phyloP scores from a whole-genome alignment of 192 early-diverging fungal genomes.

The Coemansia sp. region DNA sequence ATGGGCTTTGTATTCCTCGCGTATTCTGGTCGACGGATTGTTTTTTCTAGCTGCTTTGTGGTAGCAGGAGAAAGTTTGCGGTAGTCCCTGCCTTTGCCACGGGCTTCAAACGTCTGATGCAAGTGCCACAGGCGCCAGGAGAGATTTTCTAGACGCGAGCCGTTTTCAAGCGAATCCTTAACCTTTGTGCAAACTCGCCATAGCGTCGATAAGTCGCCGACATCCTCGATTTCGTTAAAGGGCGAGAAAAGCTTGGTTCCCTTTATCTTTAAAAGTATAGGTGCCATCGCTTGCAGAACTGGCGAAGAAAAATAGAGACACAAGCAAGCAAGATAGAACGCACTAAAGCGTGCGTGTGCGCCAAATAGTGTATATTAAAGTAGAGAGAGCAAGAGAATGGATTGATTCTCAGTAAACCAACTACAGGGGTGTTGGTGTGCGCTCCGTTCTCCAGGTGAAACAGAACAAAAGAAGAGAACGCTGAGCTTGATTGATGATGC shows the following conservation, averaged over 20 bases:
- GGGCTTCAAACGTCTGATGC: slow-evolving; percentile 64
- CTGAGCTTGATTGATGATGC: too few species aligned
- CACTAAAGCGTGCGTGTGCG: background rate
- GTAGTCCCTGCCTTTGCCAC: slow-evolving; percentile 52
- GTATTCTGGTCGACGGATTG: slow-evolving; percentile 36
- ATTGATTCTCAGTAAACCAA: too few species aligned
- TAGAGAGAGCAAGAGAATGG: background rate
- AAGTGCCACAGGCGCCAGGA: slow-evolving; percentile 86
- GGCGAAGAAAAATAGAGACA: background rate
- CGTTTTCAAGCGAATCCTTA: slow-evolving; percentile 79
- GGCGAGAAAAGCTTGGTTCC: slow-evolving; percentile 72
- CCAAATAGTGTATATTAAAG: background rate
- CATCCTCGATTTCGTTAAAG: slow-evolving; percentile 69
- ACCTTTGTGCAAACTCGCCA: slow-evolving; percentile 87
- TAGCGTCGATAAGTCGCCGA: slow-evolving; percentile 71
- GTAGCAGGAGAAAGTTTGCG: slow-evolving; percentile 61
- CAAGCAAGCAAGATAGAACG: background rate
- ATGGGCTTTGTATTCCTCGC: slow-evolving; percentile 45
- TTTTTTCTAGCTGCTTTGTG: slow-evolving; percentile 60
- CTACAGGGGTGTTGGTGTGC: too few species aligned
- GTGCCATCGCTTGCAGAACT: slow-evolving; percentile 54
- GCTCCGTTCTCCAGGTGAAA: too few species aligned
- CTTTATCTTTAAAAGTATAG: slow-evolving; percentile 70
- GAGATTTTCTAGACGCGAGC: slow-evolving; percentile 77
- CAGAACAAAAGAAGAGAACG: too few species aligned